phyloP scores from a whole-genome alignment of 805 yeast species.

The Starmera dryadoides region DNA sequence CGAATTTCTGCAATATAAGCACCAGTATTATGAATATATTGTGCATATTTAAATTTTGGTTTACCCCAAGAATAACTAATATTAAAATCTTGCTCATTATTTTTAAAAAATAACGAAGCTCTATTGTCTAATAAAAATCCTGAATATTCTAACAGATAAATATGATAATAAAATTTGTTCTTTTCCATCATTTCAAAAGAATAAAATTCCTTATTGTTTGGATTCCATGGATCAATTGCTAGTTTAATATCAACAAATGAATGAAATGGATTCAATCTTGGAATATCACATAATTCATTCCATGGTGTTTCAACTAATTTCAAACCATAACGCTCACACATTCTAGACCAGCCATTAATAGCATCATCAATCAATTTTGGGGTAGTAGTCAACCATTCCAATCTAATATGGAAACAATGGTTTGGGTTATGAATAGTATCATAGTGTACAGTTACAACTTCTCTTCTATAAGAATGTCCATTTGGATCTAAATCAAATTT shows the following conservation, averaged over 20 bases:
- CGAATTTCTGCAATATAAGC: constrained; percentile 83
- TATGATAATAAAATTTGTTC: constrained; percentile 71
- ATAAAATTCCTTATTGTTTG: constrained; percentile 48
- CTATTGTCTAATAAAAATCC: constrained; percentile 82
- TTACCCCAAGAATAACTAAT: constrained; percentile 88
- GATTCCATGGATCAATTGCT: constrained; percentile 62
- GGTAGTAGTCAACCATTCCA: constrained; percentile 92
- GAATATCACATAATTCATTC: constrained; percentile 74
- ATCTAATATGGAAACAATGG: constrained; percentile 83
- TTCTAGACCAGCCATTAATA: constrained; percentile 67
- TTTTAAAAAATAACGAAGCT: constrained; percentile 57
- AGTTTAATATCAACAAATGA: constrained; percentile 67
- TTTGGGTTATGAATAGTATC: constrained; percentile 92
- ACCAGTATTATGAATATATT: constrained; percentile 86
- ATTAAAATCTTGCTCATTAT: constrained; percentile 40
- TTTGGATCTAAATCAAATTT: constrained; percentile 71
- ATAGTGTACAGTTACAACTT: constrained; percentile 74
- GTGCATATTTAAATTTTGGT: constrained; percentile 75
- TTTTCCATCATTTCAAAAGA: constrained; percentile 32
- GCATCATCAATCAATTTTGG: constrained; percentile 79
- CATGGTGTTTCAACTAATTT: constrained; percentile 84
- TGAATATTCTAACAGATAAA: constrained; percentile 56
- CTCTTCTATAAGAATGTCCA: constrained; percentile 67
- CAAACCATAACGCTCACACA: constrained; percentile 82
- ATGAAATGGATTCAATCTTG: constrained; percentile 78